These are phyloP conservation scores for Withania somnifera DNA, from an alignment of 305 asterid genomes.

Conservation along the genomic window DNA sequence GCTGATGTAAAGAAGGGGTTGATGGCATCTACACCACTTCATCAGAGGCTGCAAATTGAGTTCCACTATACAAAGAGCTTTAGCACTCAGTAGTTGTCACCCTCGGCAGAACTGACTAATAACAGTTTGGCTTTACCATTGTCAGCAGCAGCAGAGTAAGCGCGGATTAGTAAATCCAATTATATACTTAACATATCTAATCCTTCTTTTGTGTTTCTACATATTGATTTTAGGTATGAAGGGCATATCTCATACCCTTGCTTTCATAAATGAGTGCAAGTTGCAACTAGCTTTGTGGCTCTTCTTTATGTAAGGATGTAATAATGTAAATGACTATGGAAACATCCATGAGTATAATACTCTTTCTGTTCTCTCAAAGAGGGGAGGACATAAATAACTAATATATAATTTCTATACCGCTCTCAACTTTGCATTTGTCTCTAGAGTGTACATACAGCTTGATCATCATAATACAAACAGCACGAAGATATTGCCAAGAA, in stretches of 20 bases:
- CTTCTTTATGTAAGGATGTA: neutral
- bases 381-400: neutral
- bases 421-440: neutral
- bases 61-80: conserved; percentile 49
- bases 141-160: neutral
- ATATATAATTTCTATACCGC: neutral
- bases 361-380: conserved; percentile 3
- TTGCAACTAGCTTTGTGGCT: neutral
- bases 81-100: conserved; percentile 1
- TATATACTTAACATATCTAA: conserved; percentile 6
- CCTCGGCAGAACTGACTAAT: conserved; percentile 13
- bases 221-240: neutral
- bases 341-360: neutral
- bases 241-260: neutral
- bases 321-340: conserved; percentile 7
- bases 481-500: neutral
- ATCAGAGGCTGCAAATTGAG: conserved; percentile 73
- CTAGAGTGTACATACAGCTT: neutral
- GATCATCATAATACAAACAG: neutral
- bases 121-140: neutral
- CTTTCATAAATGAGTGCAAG: neutral
- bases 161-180: neutral
- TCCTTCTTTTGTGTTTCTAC: conserved; percentile 1
- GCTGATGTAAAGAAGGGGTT: conserved; percentile 62
- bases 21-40: conserved; percentile 39